phyloP scores from a whole-genome alignment of 2,329 filamentous ascomycete species.

The Aspergillus ruber region DNA sequence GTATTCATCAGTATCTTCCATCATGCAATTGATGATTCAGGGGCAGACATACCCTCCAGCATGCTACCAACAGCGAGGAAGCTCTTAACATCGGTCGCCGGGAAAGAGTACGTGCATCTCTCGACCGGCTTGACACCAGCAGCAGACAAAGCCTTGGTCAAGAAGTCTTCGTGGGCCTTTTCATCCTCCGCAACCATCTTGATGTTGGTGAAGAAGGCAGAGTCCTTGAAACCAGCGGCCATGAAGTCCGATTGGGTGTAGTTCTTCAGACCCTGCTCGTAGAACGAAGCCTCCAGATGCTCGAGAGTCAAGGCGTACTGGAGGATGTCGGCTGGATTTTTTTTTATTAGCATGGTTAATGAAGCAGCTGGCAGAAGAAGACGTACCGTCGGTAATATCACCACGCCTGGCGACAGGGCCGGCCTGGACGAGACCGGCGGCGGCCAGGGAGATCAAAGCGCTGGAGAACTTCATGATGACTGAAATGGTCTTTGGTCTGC shows the following conservation, averaged over 20 bases:
- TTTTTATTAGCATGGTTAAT: background rate
- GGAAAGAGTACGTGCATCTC: conserved; percentile 53
- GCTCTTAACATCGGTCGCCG: conserved; percentile 39
- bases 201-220: conserved; percentile 52
- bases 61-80: conserved; percentile 50
- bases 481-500: no score
- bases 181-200: conserved; percentile 54
- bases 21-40: background rate
- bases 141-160: conserved; percentile 40
- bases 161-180: conserved; percentile 51
- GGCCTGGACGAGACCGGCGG: conserved; percentile 5
- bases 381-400: conserved; percentile 8
- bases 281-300: conserved; percentile 58
- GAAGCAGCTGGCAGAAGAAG: background rate
- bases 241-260: conserved; percentile 51
- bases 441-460: conserved; percentile 5
- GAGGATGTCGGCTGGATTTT: conserved; percentile 12
- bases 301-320: conserved; percentile 38
- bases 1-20: background rate
- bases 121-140: conserved; percentile 47
- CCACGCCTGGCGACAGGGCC: conserved; percentile 6
- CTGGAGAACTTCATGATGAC: conserved; percentile 9
- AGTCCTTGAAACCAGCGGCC: conserved; percentile 44
- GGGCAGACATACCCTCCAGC: conserved; percentile 40
- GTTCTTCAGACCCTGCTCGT: conserved; percentile 53